These are phyloP conservation scores for Eucalyptus viminalis DNA, from an alignment of 345 rosid species.

Conservation along the genomic window DNA sequence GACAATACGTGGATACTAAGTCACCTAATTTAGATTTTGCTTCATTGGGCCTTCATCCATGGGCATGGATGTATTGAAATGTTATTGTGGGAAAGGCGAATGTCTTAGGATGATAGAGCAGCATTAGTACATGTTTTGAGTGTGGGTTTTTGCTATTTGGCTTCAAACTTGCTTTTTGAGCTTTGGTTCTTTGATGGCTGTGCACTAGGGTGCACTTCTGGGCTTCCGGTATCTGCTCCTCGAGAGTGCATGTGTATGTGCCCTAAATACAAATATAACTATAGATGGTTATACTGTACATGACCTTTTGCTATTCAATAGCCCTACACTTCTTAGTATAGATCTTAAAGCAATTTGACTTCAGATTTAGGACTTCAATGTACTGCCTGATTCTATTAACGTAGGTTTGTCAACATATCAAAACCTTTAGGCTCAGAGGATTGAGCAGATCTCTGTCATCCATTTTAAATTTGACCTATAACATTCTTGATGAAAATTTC, in stretches of 20 bases:
- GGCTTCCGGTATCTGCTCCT: not conserved
- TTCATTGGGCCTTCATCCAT: not conserved
- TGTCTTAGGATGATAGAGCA: not conserved
- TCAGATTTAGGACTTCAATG: not conserved
- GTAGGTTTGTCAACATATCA: not conserved
- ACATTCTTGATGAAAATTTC: not conserved
- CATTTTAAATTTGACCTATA: not conserved
- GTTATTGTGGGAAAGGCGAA: not conserved
- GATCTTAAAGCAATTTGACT: not conserved
- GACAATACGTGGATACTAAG: not conserved
- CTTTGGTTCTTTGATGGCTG: not conserved
- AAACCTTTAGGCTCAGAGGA: not conserved
- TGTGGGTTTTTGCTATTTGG: not conserved
- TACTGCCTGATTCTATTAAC: not conserved
- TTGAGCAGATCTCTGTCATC: not conserved
- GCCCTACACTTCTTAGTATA: not conserved
- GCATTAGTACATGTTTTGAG: not conserved
- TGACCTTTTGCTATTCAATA: not conserved
- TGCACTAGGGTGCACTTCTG: not conserved
- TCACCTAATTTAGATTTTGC: not conserved
- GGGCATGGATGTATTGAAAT: not conserved
- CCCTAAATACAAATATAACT: not conserved
- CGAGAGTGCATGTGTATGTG: not conserved
- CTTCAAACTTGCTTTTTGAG: not conserved
- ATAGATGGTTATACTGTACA: not conserved